Evolutionary conservation across 805 yeast genomes (phyloP), one percentile per base, ranked within the genome.

Genomic region (Saccharomycopsis sp.): DNA sequence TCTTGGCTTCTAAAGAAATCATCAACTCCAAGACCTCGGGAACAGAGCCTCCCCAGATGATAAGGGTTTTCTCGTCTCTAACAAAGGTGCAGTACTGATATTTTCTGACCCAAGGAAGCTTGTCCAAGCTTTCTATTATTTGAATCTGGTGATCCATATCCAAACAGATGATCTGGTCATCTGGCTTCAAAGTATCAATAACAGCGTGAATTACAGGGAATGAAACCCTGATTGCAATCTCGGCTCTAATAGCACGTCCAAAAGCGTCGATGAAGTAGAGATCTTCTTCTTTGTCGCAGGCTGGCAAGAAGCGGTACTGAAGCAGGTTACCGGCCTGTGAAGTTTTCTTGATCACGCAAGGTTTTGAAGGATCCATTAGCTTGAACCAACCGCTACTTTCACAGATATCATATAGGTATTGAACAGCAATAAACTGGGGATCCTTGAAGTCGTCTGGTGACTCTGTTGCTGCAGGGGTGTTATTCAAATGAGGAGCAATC

Each of bases 381-480:
- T 44, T 44, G 21, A 44, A 44, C 48, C 48, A 44, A 12, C 48
- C 48, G 48, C 21, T 44, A 44, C 21, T 44, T 44, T 44, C 48
- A 44, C 48, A 44, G 21, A 44, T 44, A 44, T 44, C 48, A 12
- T 44, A 44, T 12, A 44, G 18, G 12, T 44, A 44, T 44, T 44
- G 48, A 8, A 44, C 48, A n/a, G 16, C 48, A 44, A 44, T 44
- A 20, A 44, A 44, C 16, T 44, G 48, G 4, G 48, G 48, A 20
- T 44, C 48, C 16, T 18, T 44, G 48, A 44, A 44, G 21, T 44
- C 21, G 7, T 44, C 48, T 16, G 18, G 48, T 7, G 21, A 44
- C 21, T 44, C 48, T 12, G 9, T 29, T 29, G 37, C 9, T 29
- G 37, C n/a, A n/a, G n/a, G 37, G 12, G 37, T 12, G 12, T 29